Base-by-base conservation (phyloP, 495 filamentous ascomycete genomes). In the Trichocladium antarcticum region DNA sequence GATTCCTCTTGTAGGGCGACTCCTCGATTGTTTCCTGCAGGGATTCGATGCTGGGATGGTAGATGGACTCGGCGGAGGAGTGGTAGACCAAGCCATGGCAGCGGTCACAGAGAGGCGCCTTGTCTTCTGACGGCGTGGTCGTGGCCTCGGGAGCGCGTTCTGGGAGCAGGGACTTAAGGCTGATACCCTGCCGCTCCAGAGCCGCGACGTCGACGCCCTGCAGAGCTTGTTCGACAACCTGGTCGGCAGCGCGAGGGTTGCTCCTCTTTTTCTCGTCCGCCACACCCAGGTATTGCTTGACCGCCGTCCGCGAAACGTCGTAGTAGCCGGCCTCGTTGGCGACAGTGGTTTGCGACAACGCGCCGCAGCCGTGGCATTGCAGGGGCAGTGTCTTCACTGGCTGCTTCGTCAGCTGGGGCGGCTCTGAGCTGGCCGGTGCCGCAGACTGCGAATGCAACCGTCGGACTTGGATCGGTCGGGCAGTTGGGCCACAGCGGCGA, bases 361-460 rank as follows among this genome's bases (percentile, higher is more conserved):
- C 93, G 39, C 92, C 92, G 62, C 92, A 99, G 45, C 92, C 92
- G 17, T 84, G 79, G 61, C 92, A 99, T 56, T 75, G 72, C 4
- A 60, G 51, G 1, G 85, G 84, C 3, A 87, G 63, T 31, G 58
- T 45, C 34, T 55, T 61, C 24, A 44, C 8, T 6, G 28, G 29
- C 14, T 36, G 35, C 36, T 24, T 45, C 21, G 17, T n/a, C 37
- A 15, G 20, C 9, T 24, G 34, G n/a, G 41, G 35, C 14, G 19
- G n/a, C 17, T 44, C 53, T 31, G 17, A n/a, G 11, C 9, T 19
- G 9, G 27, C 14, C 1, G 19, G 37, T 12, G 46, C 20, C 10
- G 41, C 27, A 21, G 58, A 21, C 29, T 68, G 45, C 8, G 50
- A 42, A 41, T 69, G 67, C 35, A 66, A 51, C 22, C 57, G 58